Evolutionary conservation across 106 monocot genomes (phyloP), one percentile per base, ranked within the genome.

Genomic region (Xerophyta viscosa): DNA sequence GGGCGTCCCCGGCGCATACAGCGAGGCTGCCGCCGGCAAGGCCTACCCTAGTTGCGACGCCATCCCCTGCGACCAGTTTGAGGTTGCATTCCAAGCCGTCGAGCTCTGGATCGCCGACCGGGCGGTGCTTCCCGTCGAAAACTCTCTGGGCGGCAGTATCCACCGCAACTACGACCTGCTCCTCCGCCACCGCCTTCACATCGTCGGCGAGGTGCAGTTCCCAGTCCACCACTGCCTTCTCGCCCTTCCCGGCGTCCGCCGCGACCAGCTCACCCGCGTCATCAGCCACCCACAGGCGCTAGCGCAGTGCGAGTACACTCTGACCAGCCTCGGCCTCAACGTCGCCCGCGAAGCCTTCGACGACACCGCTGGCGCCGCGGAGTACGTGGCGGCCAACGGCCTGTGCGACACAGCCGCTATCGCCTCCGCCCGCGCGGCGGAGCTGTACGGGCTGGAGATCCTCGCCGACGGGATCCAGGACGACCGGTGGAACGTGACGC

Each of bases 101-200:
- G 74, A 80, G 56, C 66, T 69, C 25, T 80, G 79, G 79, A 60
- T 80, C 45, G 79, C 67, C 15, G 80, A 81, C 41, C 70, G 82
- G 17, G 82, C 77, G 7, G 82, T 82, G 11, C 72, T 82, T 5
- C 82, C 77, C 23, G 68, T 82, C 33, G 82, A 82, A 56, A 82
- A 82, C 50, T 82, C 82, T 7, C 76, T 81, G 0, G 81, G 81
- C 19, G 81, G 81, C n/a, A 71, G 71, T 67, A 81, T 81, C 62
- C 81, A 81, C 52, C 65, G 81, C 23, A 81, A 74, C 47, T 80
- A 80, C 39, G 64, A 73, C 44, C 73, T 73, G 18, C 73, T 73
- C 39, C 73, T 73, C 49, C 68, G 75, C 19, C 75, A 75, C 63
- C 75, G 75, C 24, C 66, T 81, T 24, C 80, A 81, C 62, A 81